phyloP scores from a whole-genome alignment of 2,329 filamentous ascomycete species.

The Biscogniauxia mediterranea region DNA sequence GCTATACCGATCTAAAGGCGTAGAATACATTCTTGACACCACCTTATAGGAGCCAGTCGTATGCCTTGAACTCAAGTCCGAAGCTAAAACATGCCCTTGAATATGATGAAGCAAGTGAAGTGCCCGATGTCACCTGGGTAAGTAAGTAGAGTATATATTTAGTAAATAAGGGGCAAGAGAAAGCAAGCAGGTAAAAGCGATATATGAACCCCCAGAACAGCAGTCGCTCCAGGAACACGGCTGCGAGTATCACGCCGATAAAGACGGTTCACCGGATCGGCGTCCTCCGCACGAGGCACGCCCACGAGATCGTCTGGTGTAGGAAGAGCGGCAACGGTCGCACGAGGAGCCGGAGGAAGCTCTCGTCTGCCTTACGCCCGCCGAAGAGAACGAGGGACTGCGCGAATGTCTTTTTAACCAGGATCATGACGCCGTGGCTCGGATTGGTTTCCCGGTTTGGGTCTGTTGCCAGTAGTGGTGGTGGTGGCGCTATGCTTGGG shows the following conservation, averaged over 20 bases:
- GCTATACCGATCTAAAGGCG: constrained; percentile 72
- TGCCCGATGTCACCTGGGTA: constrained; percentile 65
- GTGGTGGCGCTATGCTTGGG: constrained; percentile 25
- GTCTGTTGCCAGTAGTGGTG: constrained; percentile 16
- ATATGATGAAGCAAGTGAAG: constrained; percentile 86
- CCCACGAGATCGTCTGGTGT: constrained; percentile 84
- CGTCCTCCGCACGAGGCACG: constrained; percentile 75
- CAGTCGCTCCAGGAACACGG: too few species aligned
- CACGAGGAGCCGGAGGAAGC: constrained; percentile 62
- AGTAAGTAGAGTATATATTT: constrained; percentile 2
- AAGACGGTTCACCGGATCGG: constrained; percentile 96
- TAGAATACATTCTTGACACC: constrained; percentile 65
- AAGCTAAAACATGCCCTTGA: constrained; percentile 97
- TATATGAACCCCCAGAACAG: constrained; percentile 33
- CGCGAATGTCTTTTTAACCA: constrained; percentile 55
- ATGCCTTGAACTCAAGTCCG: constrained; percentile 78
- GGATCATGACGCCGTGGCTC: constrained; percentile 17
- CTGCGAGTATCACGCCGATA: constrained; percentile 79
- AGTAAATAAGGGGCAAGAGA: neutral
- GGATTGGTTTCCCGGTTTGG: too few species aligned
- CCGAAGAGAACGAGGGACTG: constrained; percentile 70
- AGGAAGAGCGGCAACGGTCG: constrained; percentile 79
- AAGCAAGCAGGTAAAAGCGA: neutral
- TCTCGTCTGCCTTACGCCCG: constrained; percentile 77
- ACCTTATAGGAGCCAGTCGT: constrained; percentile 72